Base-by-base conservation (phyloP, 2,329 filamentous ascomycete species). In the Botrytis porri region DNA sequence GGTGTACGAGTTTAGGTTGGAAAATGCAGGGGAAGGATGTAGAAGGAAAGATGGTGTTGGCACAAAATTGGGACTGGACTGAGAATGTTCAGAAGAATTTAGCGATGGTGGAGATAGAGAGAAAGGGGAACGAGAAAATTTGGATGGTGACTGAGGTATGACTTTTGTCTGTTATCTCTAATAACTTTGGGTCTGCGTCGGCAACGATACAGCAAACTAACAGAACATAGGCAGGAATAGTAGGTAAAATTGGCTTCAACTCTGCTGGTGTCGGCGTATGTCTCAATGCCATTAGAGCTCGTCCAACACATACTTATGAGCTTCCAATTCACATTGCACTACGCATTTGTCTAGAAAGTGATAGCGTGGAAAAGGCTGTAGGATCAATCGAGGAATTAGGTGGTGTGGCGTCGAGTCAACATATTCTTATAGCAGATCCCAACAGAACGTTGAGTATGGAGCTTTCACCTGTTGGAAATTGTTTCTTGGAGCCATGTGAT, bases 241-340 rank as follows among this genome's bases (percentile, higher is more conserved):
- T 79, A 18, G 78, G 78, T 29, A 79, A 89, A 77, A 88, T 90
- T 59, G 88, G 88, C 0, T 81, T 89, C 73, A 89, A 89, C 76
- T 83, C 81, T 48, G 75, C 78, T 0, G 86, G 87, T 4, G 86
- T 90, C 0, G 88, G 86, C 1, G 85, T 86, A 0, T 84, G 83
- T 65, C 81, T 89, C 43, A 90, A 89, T 76, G 88, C 88, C 5
- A 87, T 89, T 74, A 81, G 82, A 74, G 85, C 85, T 3, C 81
- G 82, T 60, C 87, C 87, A 3, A 83, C 87, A 54, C 81, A 85
- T 73, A 77, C 82, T 2, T 79, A 78, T 5, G 83, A 83, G 18
- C 77, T 89, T 16, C 88, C 88, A 0, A 85, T 85, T 29, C 88
- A 90, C 78, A 80, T 89, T 20, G 87, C 84, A 0, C 81, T 90